Percentiles rank a stretch among this genome's conserved stretches.
Conservation (phyloP, 139 green algal species). For the Chlamydomonas sp. region DNA sequence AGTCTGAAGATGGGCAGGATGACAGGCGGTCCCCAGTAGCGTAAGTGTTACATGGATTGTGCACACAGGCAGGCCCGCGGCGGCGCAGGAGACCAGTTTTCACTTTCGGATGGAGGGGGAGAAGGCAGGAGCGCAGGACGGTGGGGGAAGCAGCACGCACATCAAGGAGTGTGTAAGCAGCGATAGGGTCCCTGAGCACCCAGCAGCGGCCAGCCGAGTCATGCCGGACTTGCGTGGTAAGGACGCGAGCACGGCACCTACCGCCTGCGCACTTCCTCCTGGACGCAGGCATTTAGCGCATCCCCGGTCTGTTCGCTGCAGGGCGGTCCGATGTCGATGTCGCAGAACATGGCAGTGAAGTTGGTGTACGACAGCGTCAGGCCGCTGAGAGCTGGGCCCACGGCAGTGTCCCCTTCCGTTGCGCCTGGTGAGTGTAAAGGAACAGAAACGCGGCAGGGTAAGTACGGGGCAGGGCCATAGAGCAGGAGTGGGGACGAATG, state of each 20-base stretch:
- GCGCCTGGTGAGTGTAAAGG: not conserved
- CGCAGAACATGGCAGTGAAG: not conserved
- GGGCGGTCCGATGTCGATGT: not conserved
- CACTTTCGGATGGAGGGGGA: too few relatives aligned
- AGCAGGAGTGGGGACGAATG: too few relatives aligned
- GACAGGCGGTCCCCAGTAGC: too few relatives aligned
- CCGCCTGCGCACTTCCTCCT: not conserved
- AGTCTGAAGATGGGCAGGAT: too few relatives aligned
- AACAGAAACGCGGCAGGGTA: too few relatives aligned
- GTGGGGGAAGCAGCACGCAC: too few relatives aligned
- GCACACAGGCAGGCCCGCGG: too few relatives aligned
- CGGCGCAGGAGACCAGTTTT: too few relatives aligned
- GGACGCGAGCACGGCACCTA: not conserved
- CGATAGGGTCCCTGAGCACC: not conserved
- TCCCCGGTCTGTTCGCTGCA: not conserved
- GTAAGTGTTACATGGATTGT: too few relatives aligned
- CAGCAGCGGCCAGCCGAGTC: not conserved
- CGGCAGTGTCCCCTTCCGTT: not conserved
- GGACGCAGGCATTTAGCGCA: not conserved
- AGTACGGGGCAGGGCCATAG: too few relatives aligned
- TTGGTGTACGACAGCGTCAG: not conserved
- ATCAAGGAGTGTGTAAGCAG: too few relatives aligned
- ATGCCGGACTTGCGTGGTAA: not conserved
- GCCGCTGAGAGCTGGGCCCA: not conserved
- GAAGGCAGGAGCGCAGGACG: too few relatives aligned